These are phyloP conservation scores for Talinum fruticosum DNA, from an alignment of 148 eudicot genomes.

Conservation along the genomic window DNA sequence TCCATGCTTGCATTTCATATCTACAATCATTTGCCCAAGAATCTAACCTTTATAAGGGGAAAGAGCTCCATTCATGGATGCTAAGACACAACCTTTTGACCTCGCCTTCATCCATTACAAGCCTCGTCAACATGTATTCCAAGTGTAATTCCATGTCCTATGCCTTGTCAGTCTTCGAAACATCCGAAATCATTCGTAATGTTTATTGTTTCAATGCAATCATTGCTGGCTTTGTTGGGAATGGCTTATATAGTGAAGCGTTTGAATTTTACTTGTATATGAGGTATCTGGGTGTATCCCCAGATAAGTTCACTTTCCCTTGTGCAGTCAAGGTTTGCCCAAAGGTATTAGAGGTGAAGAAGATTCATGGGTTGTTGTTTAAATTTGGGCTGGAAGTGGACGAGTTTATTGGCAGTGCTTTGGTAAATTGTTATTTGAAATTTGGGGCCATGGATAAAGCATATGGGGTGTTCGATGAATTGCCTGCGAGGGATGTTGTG, in stretches of 20 bases:
- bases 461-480: constrained; percentile 44
- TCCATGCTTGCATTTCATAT: constrained; percentile 34
- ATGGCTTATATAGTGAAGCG: constrained; percentile 34
- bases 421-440: constrained; percentile 52
- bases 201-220: constrained; percentile 56
- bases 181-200: constrained; percentile 29
- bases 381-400: constrained; percentile 54
- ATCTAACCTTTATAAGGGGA: constrained; percentile 37
- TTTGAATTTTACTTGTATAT: constrained; percentile 40
- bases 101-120: constrained; percentile 55
- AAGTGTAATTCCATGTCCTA: constrained; percentile 46
- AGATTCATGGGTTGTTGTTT: constrained; percentile 62
- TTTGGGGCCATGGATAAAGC: constrained; percentile 39
- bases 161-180: constrained; percentile 43
- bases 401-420: constrained; percentile 56
- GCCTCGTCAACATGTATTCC: constrained; percentile 76
- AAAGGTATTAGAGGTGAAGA: constrained; percentile 34
- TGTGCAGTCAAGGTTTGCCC: constrained; percentile 58
- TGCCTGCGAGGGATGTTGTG: constrained; percentile 52
- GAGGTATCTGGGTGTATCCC: constrained; percentile 38
- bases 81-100: constrained; percentile 32
- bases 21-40: constrained; percentile 49
- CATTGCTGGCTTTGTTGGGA: constrained; percentile 46
- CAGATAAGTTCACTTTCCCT: constrained; percentile 68
- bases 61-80: constrained; percentile 57